Conservation (phyloP, 2,329 filamentous ascomycete genomes). For the Lecanosticta acicola region DNA sequence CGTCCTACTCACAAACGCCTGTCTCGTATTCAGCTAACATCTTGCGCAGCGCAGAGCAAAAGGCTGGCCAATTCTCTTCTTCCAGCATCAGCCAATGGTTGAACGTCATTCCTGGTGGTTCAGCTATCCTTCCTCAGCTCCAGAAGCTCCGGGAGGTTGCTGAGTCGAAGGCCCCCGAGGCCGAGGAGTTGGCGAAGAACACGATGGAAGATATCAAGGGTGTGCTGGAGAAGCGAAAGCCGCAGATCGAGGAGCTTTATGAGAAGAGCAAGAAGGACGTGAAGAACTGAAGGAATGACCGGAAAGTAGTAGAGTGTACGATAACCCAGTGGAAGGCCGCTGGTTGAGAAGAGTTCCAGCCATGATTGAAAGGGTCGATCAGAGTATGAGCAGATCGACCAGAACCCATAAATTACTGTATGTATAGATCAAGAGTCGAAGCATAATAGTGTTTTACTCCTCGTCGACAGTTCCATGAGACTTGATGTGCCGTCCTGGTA, state of each 20-base stretch:
- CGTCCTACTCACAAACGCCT: background rate
- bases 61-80: constrained; percentile 50
- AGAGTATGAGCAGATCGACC: too few relatives aligned
- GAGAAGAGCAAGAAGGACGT: constrained; percentile 30
- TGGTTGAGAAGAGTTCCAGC: too few relatives aligned
- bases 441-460: too few relatives aligned
- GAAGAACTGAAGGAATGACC: background rate
- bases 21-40: constrained; percentile 1
- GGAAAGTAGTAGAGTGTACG: too few relatives aligned
- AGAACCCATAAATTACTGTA: too few relatives aligned
- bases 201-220: constrained; percentile 61
- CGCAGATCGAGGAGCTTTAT: constrained; percentile 54
- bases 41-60: constrained; percentile 44
- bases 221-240: constrained; percentile 56
- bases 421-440: too few relatives aligned
- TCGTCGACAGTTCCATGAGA: too few relatives aligned
- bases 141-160: constrained; percentile 59
- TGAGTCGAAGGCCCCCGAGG: constrained; percentile 63
- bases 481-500: too few relatives aligned
- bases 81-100: constrained; percentile 53
- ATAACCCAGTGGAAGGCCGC: too few relatives aligned
- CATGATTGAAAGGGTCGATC: too few relatives aligned
- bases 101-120: constrained; percentile 59
- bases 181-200: constrained; percentile 63
- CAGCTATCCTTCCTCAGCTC: constrained; percentile 61